Percentiles rank a stretch among this genome's conserved stretches.
phyloP scores from a whole-genome alignment of 768 basidiomycete species.

The Hericium alpestre region DNA sequence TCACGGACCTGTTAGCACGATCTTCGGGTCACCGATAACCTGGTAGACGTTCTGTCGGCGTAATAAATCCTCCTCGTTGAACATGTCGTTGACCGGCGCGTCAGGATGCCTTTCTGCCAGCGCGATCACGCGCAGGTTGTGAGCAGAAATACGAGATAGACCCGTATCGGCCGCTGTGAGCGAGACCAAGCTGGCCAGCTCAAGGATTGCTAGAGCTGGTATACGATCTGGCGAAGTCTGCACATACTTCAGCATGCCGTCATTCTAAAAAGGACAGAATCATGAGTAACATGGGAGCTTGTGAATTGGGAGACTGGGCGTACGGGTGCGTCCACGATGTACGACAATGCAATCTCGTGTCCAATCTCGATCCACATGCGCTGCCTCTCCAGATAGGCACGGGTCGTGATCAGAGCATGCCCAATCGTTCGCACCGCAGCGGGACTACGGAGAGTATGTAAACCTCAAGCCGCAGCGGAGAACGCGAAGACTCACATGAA shows the following conservation, averaged over 20 bases:
- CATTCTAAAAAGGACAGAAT: neutral
- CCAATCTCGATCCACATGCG: constrained; percentile 57
- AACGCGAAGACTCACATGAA: neutral
- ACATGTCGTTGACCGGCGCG: constrained; percentile 37
- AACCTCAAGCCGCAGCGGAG: neutral
- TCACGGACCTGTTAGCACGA: constrained; percentile 54
- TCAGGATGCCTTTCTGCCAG: constrained; percentile 54
- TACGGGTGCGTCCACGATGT: constrained; percentile 14
- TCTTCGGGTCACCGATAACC: constrained; percentile 66
- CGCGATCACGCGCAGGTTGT: constrained; percentile 57
- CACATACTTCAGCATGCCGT: constrained; percentile 35
- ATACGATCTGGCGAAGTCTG: constrained; percentile 43
- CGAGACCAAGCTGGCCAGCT: constrained; percentile 63
- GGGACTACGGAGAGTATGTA: constrained; percentile 8
- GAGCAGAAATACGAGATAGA: constrained; percentile 59
- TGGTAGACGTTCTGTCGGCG: constrained; percentile 70
- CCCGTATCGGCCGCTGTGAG: constrained; percentile 59
- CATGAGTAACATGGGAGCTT: neutral
- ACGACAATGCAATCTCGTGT: constrained; percentile 41
- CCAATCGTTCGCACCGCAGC: constrained; percentile 35
- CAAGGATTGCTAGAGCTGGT: constrained; percentile 55
- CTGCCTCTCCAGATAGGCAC: constrained; percentile 52
- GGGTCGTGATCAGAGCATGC: constrained; percentile 46
- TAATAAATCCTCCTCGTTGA: constrained; percentile 52
- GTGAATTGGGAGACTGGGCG: neutral